Conservation (phyloP, 179 eudicot species). For the Silene vulgaris region DNA sequence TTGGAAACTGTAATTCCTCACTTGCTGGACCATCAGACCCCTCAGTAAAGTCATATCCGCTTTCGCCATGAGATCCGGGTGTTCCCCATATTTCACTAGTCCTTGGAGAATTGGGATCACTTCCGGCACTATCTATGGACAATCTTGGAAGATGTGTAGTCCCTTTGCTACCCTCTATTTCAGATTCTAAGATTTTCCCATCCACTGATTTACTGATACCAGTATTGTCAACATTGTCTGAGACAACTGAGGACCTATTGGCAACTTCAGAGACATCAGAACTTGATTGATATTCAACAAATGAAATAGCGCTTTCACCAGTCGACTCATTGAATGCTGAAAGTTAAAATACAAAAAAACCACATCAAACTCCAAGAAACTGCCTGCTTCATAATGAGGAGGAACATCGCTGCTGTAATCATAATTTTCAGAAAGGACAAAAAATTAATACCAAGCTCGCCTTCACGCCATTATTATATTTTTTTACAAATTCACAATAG, state of each 20-base stretch:
- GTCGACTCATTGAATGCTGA: constrained; percentile 66
- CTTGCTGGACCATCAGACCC: constrained; percentile 35
- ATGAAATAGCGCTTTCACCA: constrained; percentile 28
- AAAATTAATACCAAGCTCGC: neutral
- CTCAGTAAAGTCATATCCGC: constrained; percentile 33
- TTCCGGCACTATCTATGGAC: constrained; percentile 56
- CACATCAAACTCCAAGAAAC: neutral
- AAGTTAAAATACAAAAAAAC: constrained; percentile 9
- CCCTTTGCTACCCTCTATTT: constrained; percentile 17
- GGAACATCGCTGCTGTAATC: neutral
- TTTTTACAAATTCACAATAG: neutral
- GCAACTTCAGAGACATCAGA: constrained; percentile 37
- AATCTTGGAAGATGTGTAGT: constrained; percentile 31
- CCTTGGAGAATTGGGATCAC: constrained; percentile 44
- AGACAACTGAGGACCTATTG: constrained; percentile 48
- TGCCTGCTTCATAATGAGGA: neutral
- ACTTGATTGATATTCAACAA: constrained; percentile 35
- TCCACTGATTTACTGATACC: constrained; percentile 49
- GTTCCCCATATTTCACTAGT: constrained; percentile 41
- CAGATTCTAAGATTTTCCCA: constrained; percentile 10
- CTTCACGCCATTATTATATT: neutral
- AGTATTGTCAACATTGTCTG: constrained; percentile 54
- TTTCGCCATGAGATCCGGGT: constrained; percentile 34
- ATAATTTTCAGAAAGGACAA: constrained; percentile 17
- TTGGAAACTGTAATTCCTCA: constrained; percentile 39